Conservation (phyloP, 768 basidiomycete species). For the Clitopilus passeckerianus region DNA sequence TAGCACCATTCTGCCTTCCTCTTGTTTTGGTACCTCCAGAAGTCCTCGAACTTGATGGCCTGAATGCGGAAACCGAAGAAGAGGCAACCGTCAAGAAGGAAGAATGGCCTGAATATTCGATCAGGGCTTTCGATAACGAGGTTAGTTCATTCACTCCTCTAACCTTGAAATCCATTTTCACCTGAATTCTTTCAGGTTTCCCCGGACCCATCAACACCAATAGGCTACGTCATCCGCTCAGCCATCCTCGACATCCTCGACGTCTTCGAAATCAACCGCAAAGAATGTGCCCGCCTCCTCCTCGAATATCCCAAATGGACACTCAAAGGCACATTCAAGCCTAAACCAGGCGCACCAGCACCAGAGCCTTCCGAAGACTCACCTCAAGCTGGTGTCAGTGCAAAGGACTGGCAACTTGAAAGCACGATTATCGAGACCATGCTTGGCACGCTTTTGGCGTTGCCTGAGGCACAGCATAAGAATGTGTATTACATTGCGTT, state of each 20-base stretch:
- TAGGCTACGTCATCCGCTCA: conserved; percentile 77
- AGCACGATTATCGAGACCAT: conserved; percentile 83
- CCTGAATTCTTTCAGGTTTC: conserved; percentile 49
- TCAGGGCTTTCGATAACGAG: conserved; percentile 63
- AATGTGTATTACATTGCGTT: conserved; percentile 83
- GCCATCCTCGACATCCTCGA: conserved; percentile 73
- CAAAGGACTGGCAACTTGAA: conserved; percentile 83
- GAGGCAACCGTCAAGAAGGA: conserved; percentile 74
- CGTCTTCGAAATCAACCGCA: conserved; percentile 94
- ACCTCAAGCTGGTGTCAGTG: conserved; percentile 43
- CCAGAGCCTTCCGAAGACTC: conserved; percentile 7
- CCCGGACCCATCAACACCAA: conserved; percentile 65
- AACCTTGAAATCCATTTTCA: not conserved
- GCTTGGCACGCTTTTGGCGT: conserved; percentile 65
- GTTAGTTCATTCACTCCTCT: conserved; percentile 19
- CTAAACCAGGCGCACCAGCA: conserved; percentile 57
- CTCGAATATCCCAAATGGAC: conserved; percentile 87
- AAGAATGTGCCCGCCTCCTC: conserved; percentile 86
- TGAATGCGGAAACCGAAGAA: conserved; percentile 65
- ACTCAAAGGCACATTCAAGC: conserved; percentile 78
- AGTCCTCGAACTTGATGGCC: conserved; percentile 72
- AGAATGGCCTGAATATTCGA: conserved; percentile 74
- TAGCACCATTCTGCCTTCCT: conserved; percentile 62
- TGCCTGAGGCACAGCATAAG: conserved; percentile 76
- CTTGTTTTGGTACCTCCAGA: conserved; percentile 85